These are phyloP conservation scores for Nicotiana noctiflora DNA, from an alignment of 257 asterid genomes.

Conservation along the genomic window DNA sequence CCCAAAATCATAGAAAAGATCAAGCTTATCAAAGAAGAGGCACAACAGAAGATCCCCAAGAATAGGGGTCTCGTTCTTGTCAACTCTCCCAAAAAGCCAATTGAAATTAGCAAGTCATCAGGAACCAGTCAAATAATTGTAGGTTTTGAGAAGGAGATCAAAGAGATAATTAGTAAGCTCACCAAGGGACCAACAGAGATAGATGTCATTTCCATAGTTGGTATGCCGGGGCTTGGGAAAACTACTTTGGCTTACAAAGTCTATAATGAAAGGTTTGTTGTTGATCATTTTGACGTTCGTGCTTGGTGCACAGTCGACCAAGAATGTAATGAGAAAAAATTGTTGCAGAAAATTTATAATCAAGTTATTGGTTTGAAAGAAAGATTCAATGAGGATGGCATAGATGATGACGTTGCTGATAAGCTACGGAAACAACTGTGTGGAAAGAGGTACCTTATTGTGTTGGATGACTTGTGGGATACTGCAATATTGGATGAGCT, in stretches of 20 bases:
- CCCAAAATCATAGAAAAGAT: not conserved
- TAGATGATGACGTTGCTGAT: not conserved
- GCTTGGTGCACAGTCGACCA: slow-evolving; percentile 1
- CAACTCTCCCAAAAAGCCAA: not conserved
- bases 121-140: too few relatives aligned
- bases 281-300: not conserved
- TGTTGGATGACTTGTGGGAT: slow-evolving; percentile 21
- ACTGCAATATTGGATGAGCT: too few relatives aligned
- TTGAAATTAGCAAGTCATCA: too few relatives aligned
- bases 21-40: not conserved
- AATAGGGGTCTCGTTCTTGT: not conserved
- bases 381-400: not conserved
- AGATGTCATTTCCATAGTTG: not conserved
- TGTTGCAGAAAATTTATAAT: not conserved
- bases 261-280: not conserved
- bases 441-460: slow-evolving; percentile 14
- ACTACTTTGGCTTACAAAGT: not conserved
- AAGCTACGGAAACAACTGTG: not conserved
- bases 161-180: not conserved
- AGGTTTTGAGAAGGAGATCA: not conserved
- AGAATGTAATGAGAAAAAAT: not conserved
- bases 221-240: not conserved
- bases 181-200: not conserved
- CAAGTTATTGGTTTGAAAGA: not conserved
- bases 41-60: not conserved